Percentiles rank a stretch among this genome's conserved stretches.
Evolutionary conservation across 1,284 basidiomycete genomes (phyloP).

Genomic region (Pterulicium gracile): DNA sequence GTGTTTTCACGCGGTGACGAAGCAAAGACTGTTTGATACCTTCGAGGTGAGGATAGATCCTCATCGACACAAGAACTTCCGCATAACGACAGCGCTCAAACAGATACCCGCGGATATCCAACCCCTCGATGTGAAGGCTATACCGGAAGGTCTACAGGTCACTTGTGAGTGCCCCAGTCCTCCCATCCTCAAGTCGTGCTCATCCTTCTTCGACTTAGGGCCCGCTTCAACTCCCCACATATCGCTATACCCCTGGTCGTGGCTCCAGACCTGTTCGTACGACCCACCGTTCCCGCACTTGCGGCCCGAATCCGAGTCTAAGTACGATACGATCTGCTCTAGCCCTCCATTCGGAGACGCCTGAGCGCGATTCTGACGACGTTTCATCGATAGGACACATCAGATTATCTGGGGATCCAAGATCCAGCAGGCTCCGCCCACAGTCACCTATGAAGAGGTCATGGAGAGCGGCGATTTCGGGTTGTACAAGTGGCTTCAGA

Average conservation of each 20-base stretch:
- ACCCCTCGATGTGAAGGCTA: conserved; percentile 51
- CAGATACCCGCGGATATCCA: conserved; percentile 72
- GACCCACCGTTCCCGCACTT: conserved; percentile 41
- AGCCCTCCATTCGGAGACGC: conserved; percentile 4
- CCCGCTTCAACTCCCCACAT: conserved; percentile 50
- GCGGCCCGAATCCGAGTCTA: conserved; percentile 30
- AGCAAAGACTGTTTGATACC: conserved; percentile 83
- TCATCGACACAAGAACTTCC: conserved; percentile 4
- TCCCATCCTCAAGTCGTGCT: neutral
- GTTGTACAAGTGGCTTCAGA: conserved; percentile 73
- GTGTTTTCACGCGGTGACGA: conserved; percentile 86
- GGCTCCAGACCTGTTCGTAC: conserved; percentile 70
- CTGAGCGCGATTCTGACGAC: conserved; percentile 5
- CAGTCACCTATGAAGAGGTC: conserved; percentile 63
- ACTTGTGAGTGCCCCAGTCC: conserved; percentile 36
- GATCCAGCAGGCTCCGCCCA: conserved; percentile 70
- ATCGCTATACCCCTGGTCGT: conserved; percentile 82
- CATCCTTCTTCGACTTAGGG: conserved; percentile 32
- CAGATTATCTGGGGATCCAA: conserved; percentile 72
- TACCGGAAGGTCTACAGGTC: conserved; percentile 57
- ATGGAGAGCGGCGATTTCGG: conserved; percentile 62
- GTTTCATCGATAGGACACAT: conserved; percentile 34
- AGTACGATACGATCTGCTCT: conserved; percentile 5
- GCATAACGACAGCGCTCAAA: neutral
- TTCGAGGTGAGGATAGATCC: conserved; percentile 45